phyloP scores from a whole-genome alignment of 306 rosid genomes.

The Lagenaria siceraria region DNA sequence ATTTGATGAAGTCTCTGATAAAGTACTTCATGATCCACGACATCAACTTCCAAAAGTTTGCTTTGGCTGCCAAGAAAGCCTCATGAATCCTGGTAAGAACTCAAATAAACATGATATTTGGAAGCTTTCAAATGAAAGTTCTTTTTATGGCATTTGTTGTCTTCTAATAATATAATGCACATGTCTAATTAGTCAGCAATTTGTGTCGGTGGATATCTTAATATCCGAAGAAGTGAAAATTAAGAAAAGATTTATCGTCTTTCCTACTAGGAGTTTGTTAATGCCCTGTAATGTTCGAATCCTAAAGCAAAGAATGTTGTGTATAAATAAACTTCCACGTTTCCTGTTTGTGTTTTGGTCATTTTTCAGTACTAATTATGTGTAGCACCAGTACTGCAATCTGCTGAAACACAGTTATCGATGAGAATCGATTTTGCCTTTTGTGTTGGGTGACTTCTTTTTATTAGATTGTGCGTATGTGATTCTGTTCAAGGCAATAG shows the following conservation, averaged over 20 bases:
- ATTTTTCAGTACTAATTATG: background rate
- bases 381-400: background rate
- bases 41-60: constrained; percentile 38
- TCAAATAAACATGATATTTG: background rate
- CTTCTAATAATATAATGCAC: background rate
- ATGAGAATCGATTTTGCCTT: background rate
- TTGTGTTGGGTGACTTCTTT: background rate
- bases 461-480: background rate
- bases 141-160: background rate
- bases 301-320: background rate
- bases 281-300: background rate
- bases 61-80: constrained; percentile 87
- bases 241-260: background rate
- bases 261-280: background rate
- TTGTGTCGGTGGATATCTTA: background rate
- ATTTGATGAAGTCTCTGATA: constrained; percentile 64
- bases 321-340: background rate
- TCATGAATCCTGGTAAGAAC: constrained; percentile 47
- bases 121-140: background rate
- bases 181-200: background rate
- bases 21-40: constrained; percentile 30
- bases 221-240: background rate
- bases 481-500: background rate
- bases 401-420: background rate
- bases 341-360: background rate